Conservation (phyloP, 345 rosid species). For the Moricandia moricandioides region DNA sequence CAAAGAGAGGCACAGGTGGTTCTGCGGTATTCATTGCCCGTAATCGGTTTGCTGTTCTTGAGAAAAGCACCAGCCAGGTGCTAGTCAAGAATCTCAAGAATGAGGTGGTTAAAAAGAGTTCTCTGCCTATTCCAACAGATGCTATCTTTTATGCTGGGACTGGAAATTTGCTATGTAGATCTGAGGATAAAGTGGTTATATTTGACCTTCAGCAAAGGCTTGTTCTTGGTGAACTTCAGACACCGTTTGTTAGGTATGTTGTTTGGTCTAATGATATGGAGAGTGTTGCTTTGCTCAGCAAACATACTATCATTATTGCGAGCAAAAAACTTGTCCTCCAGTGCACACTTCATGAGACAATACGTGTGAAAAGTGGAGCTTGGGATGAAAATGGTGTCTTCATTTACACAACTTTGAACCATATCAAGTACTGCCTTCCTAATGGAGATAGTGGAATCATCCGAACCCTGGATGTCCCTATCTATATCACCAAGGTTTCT, state of each 20-base stretch:
- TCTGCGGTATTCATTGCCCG: not conserved
- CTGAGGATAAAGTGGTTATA: not conserved
- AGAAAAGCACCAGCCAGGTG: constrained; percentile 1
- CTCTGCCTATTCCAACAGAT: not conserved
- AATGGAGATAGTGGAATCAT: constrained; percentile 3
- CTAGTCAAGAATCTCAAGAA: not conserved
- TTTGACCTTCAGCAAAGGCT: not conserved
- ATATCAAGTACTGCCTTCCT: constrained; percentile 2
- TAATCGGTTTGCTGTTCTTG: not conserved
- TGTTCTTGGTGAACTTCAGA: not conserved
- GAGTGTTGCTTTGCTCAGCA: constrained; percentile 3
- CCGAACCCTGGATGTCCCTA: not conserved
- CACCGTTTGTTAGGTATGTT: not conserved
- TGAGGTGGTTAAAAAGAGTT: not conserved
- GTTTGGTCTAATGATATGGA: not conserved
- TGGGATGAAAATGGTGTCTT: constrained; percentile 8
- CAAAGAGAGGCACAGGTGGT: not conserved
- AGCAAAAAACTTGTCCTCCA: constrained; percentile 8
- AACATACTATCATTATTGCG: not conserved
- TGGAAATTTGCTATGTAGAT: not conserved
- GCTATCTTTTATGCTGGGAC: not conserved
- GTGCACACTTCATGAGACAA: not conserved
- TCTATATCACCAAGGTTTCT: constrained; percentile 1
- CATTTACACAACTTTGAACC: not conserved
- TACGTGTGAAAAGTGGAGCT: not conserved